A percentile compares a stretch with the other conserved stretches of the same genome.
phyloP scores from a whole-genome alignment of 75 land plant species.

The Isoetes taiwanensis region DNA sequence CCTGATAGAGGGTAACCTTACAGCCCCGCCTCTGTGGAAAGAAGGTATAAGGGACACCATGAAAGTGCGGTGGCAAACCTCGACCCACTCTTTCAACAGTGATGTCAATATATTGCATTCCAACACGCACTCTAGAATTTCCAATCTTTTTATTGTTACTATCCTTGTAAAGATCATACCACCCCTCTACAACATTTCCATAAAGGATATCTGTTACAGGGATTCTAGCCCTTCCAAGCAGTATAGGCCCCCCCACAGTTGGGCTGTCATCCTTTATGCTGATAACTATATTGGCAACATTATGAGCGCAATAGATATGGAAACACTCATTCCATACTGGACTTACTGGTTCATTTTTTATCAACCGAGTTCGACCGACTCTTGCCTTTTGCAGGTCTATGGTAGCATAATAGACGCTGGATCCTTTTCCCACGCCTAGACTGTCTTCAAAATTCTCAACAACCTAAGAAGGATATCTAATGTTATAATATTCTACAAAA shows the following conservation, averaged over 20 bases:
- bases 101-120: not conserved
- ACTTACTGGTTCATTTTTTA: constrained; percentile 8
- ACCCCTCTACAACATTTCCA: not conserved
- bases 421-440: constrained; percentile 49
- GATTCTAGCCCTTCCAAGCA: constrained; percentile 26
- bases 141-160: too few species aligned
- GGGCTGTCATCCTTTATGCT: constrained; percentile 25
- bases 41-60: not conserved
- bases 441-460: constrained; percentile 42
- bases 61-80: not conserved
- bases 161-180: constrained; percentile 12
- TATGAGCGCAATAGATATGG: constrained; percentile 42
- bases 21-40: not conserved
- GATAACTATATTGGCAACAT: constrained; percentile 14
- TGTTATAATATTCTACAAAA: too few species aligned
- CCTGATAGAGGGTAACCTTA: constrained; percentile 4
- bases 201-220: constrained; percentile 20
- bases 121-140: too few species aligned
- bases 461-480: too few species aligned
- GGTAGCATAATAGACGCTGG: constrained; percentile 28
- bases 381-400: constrained; percentile 27
- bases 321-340: constrained; percentile 47
- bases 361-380: constrained; percentile 31
- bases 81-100: not conserved
- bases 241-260: constrained; percentile 11